Base-by-base conservation (phyloP, 1,284 basidiomycete genomes). In the Puccinia triticina region DNA sequence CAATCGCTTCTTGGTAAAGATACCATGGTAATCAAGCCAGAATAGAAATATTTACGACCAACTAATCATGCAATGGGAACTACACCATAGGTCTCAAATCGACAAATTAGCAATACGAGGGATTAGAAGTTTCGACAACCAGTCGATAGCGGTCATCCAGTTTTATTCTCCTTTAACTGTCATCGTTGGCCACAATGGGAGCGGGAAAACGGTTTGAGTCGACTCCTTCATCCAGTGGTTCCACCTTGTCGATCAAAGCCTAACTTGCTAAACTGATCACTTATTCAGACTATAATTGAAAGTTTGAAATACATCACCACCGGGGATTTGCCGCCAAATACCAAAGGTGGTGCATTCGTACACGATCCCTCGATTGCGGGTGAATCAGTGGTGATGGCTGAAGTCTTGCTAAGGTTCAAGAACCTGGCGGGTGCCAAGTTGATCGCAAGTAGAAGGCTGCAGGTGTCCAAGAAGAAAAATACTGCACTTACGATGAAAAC, bases 291-390 rank as follows among this genome's bases (percentile, higher is more conserved):
- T 0, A 94, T 99, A 87, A 99, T 99, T 87, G 97, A 99, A 89
- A 99, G 96, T 88, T 91, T 99, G 86, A 99, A 99, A 89, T 99
- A 99, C 87, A 95, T 95, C 5, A 98, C 96, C 0, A 99, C 97
- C 0, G 97, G 97, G 48, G 96, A 99, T 87, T 92, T 99, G 85
- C 97, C 97, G 0, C 95, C 97, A 0, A 98, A 98, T 87, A 95
- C 96, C 46, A 95, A 96, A 84, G 96, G 96, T 40, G 97, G 97
- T 43, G 97, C 97, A 0, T 99, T 99, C 87, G 89, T 99, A 8
- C 96, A 99, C 87, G 97, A 99, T 88, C 97, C 97, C 0, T 85
- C 90, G 90, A 96, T 99, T 92, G 96, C 96, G 11, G 95, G 95
- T 85, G 94, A 97, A 88, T 97, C 96, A 87, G 95, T 98, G 86